These are phyloP conservation scores for Usnea hakonensis DNA, from an alignment of 495 filamentous ascomycete genomes.

Conservation along the genomic window DNA sequence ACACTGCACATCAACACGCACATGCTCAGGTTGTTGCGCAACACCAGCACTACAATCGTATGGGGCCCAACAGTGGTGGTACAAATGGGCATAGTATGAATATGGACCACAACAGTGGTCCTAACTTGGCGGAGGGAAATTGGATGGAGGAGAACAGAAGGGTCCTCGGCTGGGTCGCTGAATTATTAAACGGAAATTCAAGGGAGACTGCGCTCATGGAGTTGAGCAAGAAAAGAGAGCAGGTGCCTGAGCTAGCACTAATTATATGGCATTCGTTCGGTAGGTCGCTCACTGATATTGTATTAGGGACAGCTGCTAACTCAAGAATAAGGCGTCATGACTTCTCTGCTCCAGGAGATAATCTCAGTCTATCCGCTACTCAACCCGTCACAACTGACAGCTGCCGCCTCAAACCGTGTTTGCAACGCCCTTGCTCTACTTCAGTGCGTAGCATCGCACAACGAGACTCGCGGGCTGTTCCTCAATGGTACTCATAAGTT, in stretches of 20 bases:
- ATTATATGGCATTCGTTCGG: constrained; percentile 99
- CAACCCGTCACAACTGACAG: constrained; percentile 93
- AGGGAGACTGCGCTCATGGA: constrained; percentile 89
- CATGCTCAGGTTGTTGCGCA: constrained; percentile 58
- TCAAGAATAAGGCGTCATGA: constrained; percentile 80
- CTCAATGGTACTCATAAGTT: constrained; percentile 60
- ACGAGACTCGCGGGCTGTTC: constrained; percentile 89
- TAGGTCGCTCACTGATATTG: constrained; percentile 39
- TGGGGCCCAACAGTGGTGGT: constrained; percentile 48
- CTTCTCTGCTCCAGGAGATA: constrained; percentile 92
- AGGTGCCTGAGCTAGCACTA: constrained; percentile 91
- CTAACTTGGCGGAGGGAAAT: constrained; percentile 43
- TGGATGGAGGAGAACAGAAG: constrained; percentile 87
- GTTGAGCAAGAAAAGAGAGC: constrained; percentile 96
- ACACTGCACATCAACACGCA: constrained; percentile 55
- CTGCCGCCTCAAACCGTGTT: constrained; percentile 91
- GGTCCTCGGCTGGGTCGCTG: constrained; percentile 86
- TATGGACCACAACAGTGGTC: constrained; percentile 48
- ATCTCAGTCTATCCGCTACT: constrained; percentile 96
- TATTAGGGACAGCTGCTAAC: constrained; percentile 20
- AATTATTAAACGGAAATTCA: constrained; percentile 78
- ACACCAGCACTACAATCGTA: constrained; percentile 73
- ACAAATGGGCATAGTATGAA: constrained; percentile 37
- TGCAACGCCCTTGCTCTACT: constrained; percentile 96
- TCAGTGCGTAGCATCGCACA: constrained; percentile 96